Percentiles rank a stretch among this genome's conserved stretches.
These are phyloP conservation scores for Castanopsis chinensis DNA, from an alignment of 306 rosid genomes.

Conservation along the genomic window DNA sequence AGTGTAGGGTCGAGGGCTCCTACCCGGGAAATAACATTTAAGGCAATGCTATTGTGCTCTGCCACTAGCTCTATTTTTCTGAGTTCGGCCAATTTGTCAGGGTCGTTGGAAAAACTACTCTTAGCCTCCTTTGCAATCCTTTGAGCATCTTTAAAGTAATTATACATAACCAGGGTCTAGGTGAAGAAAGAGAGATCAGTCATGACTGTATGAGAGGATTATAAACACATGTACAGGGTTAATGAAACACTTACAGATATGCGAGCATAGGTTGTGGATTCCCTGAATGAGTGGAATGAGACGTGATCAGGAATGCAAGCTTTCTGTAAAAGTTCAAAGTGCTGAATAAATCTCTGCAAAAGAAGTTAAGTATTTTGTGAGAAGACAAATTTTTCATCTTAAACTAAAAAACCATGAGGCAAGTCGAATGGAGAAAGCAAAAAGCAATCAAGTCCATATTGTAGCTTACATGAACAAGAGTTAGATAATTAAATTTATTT, in stretches of 20 bases:
- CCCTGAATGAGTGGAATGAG: constrained; percentile 56
- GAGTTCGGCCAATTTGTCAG: constrained; percentile 72
- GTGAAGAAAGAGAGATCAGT: constrained; percentile 10
- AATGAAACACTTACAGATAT: constrained; percentile 61
- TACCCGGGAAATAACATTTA: constrained; percentile 59
- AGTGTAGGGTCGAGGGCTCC: constrained; percentile 72
- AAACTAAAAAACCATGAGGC: background rate
- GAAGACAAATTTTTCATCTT: constrained; percentile 10
- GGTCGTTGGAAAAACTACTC: constrained; percentile 66
- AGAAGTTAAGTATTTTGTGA: background rate
- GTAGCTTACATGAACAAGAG: background rate
- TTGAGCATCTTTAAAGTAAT: constrained; percentile 92
- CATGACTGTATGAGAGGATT: background rate
- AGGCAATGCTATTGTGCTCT: constrained; percentile 85
- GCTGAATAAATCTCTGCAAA: constrained; percentile 83
- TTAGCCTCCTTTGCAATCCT: constrained; percentile 77
- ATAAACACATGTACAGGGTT: background rate
- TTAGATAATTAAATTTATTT: background rate
- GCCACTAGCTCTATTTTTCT: constrained; percentile 87
- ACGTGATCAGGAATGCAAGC: constrained; percentile 81
- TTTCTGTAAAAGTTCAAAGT: constrained; percentile 87
- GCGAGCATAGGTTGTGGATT: constrained; percentile 49
- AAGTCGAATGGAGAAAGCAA: background rate
- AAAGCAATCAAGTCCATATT: background rate
- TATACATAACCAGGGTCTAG: constrained; percentile 65